Conservation (phyloP, 345 rosid species). For the Moricandia moricandioides region DNA sequence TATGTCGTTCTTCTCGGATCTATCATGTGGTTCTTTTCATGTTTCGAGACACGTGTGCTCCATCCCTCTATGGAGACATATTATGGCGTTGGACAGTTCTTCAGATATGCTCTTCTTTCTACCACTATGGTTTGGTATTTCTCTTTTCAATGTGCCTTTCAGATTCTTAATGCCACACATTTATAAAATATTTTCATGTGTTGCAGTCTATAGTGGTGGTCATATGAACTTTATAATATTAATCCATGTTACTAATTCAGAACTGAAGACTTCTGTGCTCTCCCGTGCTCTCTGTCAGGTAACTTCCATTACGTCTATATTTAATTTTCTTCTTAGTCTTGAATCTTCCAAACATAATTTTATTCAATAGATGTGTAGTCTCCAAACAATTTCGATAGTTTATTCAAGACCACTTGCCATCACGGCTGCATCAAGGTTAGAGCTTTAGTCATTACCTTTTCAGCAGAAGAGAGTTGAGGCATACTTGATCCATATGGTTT, state of each 20-base stretch:
- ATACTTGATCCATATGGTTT: not conserved
- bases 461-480: conserved; percentile 1
- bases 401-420: no score
- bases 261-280: conserved; percentile 81
- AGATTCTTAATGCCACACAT: not conserved
- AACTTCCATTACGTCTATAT: conserved; percentile 5
- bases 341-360: no score
- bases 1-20: no score
- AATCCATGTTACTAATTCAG: conserved; percentile 61
- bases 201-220: conserved; percentile 93
- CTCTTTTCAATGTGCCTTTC: not conserved
- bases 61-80: conserved; percentile 49
- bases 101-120: conserved; percentile 61
- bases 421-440: no score
- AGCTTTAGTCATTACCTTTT: not conserved
- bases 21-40: no score
- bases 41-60: conserved; percentile 38
- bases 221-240: conserved; percentile 72
- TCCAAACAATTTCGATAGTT: no score
- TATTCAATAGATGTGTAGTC: no score
- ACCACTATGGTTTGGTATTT: conserved; percentile 67
- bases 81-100: conserved; percentile 49
- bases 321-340: not conserved
- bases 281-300: conserved; percentile 75
- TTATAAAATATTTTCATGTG: not conserved